phyloP scores from a whole-genome alignment of 2,329 filamentous ascomycete species.

The Penicillium sp. region DNA sequence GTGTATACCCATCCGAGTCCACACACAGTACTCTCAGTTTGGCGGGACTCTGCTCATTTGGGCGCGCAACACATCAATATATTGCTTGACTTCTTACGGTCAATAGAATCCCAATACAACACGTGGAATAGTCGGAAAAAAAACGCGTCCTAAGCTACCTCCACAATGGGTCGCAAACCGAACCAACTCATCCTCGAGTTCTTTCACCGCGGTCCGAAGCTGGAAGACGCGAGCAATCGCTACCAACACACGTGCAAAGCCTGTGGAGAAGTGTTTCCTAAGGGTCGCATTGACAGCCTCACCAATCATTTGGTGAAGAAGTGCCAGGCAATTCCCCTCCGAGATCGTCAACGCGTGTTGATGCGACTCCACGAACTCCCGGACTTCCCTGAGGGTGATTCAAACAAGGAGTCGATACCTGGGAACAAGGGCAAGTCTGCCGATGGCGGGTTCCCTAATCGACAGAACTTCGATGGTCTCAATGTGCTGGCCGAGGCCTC shows the following conservation, averaged over 20 bases:
- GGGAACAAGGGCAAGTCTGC: slow-evolving; percentile 38
- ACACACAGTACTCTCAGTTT: slow-evolving; percentile 4
- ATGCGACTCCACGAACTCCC: slow-evolving; percentile 70
- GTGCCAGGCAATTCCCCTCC: slow-evolving; percentile 74
- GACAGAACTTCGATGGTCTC: slow-evolving; percentile 72
- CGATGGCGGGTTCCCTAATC: slow-evolving; percentile 47
- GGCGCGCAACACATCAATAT: neutral
- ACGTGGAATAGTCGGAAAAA: neutral
- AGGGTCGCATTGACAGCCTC: slow-evolving; percentile 81
- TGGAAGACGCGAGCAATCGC: slow-evolving; percentile 85
- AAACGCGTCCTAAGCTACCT: slow-evolving; percentile 1
- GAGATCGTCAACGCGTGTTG: slow-evolving; percentile 72
- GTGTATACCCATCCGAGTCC: neutral
- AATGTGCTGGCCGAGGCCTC: slow-evolving; percentile 88
- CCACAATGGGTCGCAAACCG: slow-evolving; percentile 74
- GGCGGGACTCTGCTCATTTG: neutral
- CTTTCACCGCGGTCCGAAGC: slow-evolving; percentile 81
- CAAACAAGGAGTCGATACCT: slow-evolving; percentile 40
- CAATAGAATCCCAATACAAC: neutral
- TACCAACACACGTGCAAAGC: slow-evolving; percentile 89
- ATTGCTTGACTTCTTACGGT: neutral
- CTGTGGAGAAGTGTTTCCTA: slow-evolving; percentile 85
- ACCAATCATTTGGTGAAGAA: slow-evolving; percentile 80
- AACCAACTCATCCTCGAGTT: slow-evolving; percentile 83
- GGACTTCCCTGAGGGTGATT: slow-evolving; percentile 48